Base-by-base conservation (phyloP, 1,284 basidiomycete species). In the Hortiboletus rubellus region DNA sequence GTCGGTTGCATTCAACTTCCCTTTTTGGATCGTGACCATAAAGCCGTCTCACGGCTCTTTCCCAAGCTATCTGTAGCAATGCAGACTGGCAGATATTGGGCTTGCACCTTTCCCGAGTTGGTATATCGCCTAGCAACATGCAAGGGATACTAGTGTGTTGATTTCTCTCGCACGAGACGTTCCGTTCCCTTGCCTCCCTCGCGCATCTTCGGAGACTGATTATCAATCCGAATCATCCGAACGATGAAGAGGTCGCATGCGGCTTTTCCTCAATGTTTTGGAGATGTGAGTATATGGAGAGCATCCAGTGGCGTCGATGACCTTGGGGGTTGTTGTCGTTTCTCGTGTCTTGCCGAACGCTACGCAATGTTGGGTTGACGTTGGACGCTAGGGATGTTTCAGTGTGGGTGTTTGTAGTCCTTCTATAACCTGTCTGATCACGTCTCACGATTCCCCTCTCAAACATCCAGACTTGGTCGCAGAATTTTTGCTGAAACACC, bases 161-260 rank as follows among this genome's bases (percentile, higher is more conserved):
- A 34, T 38, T 2, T n/a, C 42, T 60, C 14, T 40, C 46, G 1
- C 43, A 36, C 15, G 38, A 46, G 10, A 57, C 36, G 1, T 33
- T 60, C 11, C 24, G 9, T 14, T 50, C 50, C 15, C 37, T 61
- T 22, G 8, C 10, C 4, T 44, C 50, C 17, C 44, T 61, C 17
- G 41, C 27, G 7, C n/a, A 58, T 34, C 54, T 60, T 11, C 50
- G 33, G n/a, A 30, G 14, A 12, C 51, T 58, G 22, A 31, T 46
- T 2, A 45, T 54, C 31, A 3, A 48, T 27, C 15, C 58, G 6
- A 22, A 37, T 8, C 11, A 37, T 10, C 24, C 27, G 7, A 17
- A 31, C 11, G 52, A 57, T 5, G 36, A 53, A 7, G 33, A 42
- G 14, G 41, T 46, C 6, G 37, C 43, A 7, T 3, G 7, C 15